Conservation (phyloP, 768 basidiomycete genomes). For the Pholiota conissans region DNA sequence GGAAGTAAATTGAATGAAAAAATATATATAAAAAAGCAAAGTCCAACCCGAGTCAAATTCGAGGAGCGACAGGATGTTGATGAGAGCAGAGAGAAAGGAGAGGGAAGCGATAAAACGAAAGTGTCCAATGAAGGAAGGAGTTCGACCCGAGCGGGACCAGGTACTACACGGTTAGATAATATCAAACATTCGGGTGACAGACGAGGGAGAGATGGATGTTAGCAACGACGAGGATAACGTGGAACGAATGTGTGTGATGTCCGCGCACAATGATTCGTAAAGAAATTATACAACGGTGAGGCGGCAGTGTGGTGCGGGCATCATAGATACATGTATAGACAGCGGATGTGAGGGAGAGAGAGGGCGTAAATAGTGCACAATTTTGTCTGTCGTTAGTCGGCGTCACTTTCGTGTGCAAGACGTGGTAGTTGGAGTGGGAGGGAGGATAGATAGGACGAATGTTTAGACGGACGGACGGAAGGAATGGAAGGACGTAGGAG, state of each 20-base stretch:
- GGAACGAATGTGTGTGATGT: not conserved
- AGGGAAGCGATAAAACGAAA: not conserved
- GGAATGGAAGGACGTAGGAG: not conserved
- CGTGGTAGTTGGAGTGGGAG: not conserved
- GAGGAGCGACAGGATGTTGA: not conserved
- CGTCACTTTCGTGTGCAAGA: constrained; percentile 5
- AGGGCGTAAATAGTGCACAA: not conserved
- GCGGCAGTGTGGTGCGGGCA: not conserved
- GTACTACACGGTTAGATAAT: not conserved
- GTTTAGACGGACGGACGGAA: constrained; percentile 1
- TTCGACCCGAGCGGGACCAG: not conserved
- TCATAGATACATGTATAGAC: not conserved
- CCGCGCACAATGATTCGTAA: not conserved
- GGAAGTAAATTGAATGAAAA: too few relatives aligned
- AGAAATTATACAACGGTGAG: not conserved
- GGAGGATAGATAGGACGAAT: not conserved
- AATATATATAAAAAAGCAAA: not conserved
- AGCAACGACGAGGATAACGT: not conserved
- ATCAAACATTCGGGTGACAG: not conserved
- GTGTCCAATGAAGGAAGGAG: not conserved
- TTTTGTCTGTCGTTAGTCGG: constrained; percentile 4
- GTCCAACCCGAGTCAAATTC: not conserved
- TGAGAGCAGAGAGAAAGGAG: not conserved
- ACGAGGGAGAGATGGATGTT: not conserved
- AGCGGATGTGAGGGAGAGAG: not conserved